Percentiles rank a stretch among this genome's conserved stretches.
Evolutionary conservation across 345 rosid genomes (phyloP).

Genomic region (Bruguiera parviflora): DNA sequence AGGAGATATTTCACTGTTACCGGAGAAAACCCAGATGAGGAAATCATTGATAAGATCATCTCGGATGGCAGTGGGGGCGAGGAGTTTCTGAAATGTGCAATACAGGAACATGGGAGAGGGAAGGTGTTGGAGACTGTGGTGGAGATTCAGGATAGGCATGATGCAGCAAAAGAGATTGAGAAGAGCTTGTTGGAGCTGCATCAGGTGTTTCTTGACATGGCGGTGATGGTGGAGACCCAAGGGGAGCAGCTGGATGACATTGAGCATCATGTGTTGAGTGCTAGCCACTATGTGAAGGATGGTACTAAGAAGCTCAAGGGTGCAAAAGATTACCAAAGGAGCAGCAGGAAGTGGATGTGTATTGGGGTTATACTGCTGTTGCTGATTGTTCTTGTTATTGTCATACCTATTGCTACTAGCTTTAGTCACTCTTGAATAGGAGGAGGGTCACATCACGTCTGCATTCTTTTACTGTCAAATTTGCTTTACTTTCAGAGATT

Average conservation of each 20-base stretch:
- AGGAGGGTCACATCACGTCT: slow-evolving; percentile 23
- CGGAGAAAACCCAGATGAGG: slow-evolving; percentile 80
- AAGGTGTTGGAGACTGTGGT: slow-evolving; percentile 84
- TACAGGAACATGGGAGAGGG: slow-evolving; percentile 93
- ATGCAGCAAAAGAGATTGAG: slow-evolving; percentile 87
- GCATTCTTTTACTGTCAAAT: slow-evolving; percentile 31
- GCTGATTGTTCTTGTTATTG: slow-evolving; percentile 57
- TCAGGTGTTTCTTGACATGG: slow-evolving; percentile 91
- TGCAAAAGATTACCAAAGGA: slow-evolving; percentile 66
- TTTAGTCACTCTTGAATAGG: slow-evolving; percentile 60
- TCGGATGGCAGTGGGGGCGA: slow-evolving; percentile 66
- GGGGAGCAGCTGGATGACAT: slow-evolving; percentile 96
- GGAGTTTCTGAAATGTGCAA: slow-evolving; percentile 60
- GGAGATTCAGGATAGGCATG: slow-evolving; percentile 90
- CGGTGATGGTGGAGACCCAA: slow-evolving; percentile 89
- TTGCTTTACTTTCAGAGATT: not conserved
- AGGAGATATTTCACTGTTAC: slow-evolving; percentile 91
- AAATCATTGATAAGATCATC: slow-evolving; percentile 78
- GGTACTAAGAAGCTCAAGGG: slow-evolving; percentile 68
- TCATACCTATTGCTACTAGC: slow-evolving; percentile 71
- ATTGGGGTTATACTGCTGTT: slow-evolving; percentile 63
- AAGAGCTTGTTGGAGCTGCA: slow-evolving; percentile 90
- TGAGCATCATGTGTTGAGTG: slow-evolving; percentile 84
- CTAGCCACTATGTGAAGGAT: slow-evolving; percentile 71
- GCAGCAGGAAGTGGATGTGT: slow-evolving; percentile 82